Conservation (phyloP, 176 grass and related monocot species). For the Musa acuminata region DNA sequence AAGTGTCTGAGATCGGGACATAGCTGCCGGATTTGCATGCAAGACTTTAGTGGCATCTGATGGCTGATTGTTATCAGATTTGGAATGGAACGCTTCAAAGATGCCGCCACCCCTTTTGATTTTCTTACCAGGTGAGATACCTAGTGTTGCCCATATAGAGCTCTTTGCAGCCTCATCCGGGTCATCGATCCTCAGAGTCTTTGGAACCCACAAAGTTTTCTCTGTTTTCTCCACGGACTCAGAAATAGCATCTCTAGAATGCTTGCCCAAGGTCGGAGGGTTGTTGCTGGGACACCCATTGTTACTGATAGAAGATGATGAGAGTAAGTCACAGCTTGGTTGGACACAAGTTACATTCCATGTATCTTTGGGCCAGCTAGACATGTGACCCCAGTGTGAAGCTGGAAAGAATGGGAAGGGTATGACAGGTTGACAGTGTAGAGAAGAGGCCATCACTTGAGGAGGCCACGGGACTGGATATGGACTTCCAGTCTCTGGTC, state of each 20-base stretch:
- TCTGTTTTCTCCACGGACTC: background rate
- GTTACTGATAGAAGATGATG: background rate
- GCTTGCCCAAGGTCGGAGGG: slow-evolving; percentile 8
- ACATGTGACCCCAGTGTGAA: background rate
- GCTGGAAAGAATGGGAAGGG: background rate
- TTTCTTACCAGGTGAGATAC: slow-evolving; percentile 1
- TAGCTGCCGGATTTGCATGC: slow-evolving; percentile 14
- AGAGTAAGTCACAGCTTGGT: background rate
- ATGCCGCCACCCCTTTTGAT: background rate
- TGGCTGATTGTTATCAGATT: background rate
- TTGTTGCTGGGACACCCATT: background rate
- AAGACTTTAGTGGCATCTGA: slow-evolving; percentile 11
- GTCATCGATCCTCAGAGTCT: slow-evolving; percentile 15
- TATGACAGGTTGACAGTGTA: background rate
- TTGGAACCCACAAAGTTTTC: slow-evolving; percentile 12
- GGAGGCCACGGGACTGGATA: slow-evolving; percentile 3
- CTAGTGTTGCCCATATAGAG: slow-evolving; percentile 17
- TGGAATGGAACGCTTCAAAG: background rate
- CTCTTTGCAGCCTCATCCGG: slow-evolving; percentile 19
- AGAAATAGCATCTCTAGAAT: slow-evolving; percentile 8
- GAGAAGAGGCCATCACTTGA: background rate
- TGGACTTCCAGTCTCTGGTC: background rate
- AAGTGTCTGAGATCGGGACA: slow-evolving; percentile 8
- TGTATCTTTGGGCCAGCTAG: background rate
- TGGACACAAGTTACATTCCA: background rate